Evolutionary conservation across 768 basidiomycete species (phyloP).

Genomic region (Leccinum longicurvipes): DNA sequence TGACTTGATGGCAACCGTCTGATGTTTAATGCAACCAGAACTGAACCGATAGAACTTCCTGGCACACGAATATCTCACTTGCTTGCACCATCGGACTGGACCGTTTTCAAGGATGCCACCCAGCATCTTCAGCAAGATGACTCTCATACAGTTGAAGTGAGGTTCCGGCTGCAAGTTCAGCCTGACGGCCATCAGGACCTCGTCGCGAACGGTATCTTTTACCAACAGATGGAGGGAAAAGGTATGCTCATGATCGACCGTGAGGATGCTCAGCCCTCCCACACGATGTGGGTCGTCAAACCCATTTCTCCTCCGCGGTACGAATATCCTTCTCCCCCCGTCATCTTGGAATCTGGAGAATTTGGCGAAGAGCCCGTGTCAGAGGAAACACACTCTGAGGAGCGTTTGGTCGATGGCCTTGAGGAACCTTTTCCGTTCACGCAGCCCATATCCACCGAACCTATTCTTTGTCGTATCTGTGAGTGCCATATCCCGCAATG

Average conservation of each 20-base stretch:
- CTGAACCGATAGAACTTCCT: conserved; percentile 75
- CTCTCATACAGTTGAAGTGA: conserved; percentile 89
- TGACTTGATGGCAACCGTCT: background rate
- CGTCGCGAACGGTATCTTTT: conserved; percentile 47
- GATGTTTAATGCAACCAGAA: conserved; percentile 42
- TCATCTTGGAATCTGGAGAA: conserved; percentile 50
- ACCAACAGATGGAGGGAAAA: conserved; percentile 92
- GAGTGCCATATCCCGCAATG: conserved; percentile 95
- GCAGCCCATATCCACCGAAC: conserved; percentile 74
- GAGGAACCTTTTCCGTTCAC: conserved; percentile 71
- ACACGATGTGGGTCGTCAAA: conserved; percentile 98
- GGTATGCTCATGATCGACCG: conserved; percentile 98
- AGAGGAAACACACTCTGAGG: conserved; percentile 38
- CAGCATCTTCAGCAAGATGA: conserved; percentile 85
- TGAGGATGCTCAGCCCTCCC: conserved; percentile 80
- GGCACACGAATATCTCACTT: conserved; percentile 80
- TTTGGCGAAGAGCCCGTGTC: conserved; percentile 35
- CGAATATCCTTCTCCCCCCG: conserved; percentile 61
- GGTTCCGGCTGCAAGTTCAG: conserved; percentile 81
- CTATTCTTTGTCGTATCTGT: conserved; percentile 95
- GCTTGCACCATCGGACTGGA: conserved; percentile 74
- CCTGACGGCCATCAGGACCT: conserved; percentile 56
- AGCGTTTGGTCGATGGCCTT: conserved; percentile 41
- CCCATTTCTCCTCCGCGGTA: conserved; percentile 71
- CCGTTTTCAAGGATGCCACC: conserved; percentile 84